Conservation (phyloP, 352 stramenopile genomes). For the Globisporangium acanthophoron region DNA sequence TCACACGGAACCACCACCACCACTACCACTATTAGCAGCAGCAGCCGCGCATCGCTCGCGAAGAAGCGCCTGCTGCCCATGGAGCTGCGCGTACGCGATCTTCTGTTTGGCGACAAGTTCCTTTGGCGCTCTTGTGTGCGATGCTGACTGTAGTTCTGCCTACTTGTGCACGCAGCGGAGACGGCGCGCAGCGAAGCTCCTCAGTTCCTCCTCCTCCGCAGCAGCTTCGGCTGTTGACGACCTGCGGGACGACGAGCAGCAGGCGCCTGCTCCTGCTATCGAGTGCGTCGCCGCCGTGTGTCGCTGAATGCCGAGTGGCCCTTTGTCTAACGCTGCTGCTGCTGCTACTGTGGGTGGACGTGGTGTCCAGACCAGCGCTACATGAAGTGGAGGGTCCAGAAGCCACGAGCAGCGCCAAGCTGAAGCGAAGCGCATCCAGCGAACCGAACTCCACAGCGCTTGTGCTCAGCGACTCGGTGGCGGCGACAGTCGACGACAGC, state of each 20-base stretch:
- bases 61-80: slow-evolving; percentile 70
- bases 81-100: slow-evolving; percentile 49
- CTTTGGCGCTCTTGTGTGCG: neutral
- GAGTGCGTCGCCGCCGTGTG: too few species aligned
- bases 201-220: neutral
- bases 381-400: neutral
- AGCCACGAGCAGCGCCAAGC: neutral
- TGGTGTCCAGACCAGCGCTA: neutral
- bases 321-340: too few species aligned
- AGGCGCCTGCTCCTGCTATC: neutral
- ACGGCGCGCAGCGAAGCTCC: slow-evolving; percentile 52
- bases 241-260: neutral
- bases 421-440: neutral
- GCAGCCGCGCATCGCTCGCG: slow-evolving; percentile 9
- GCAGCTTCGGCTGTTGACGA: neutral
- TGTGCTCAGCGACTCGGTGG: neutral
- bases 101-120: slow-evolving; percentile 5
- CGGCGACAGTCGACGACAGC: neutral
- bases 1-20: too few species aligned
- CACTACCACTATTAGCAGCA: neutral
- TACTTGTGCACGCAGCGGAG: slow-evolving; percentile 31
- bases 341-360: too few species aligned
- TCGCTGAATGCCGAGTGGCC: too few species aligned
- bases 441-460: neutral
- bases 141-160: neutral